Evolutionary conservation across 768 basidiomycete genomes (phyloP), one percentile per base, ranked within the genome.

Genomic region (Suillus alpinus): DNA sequence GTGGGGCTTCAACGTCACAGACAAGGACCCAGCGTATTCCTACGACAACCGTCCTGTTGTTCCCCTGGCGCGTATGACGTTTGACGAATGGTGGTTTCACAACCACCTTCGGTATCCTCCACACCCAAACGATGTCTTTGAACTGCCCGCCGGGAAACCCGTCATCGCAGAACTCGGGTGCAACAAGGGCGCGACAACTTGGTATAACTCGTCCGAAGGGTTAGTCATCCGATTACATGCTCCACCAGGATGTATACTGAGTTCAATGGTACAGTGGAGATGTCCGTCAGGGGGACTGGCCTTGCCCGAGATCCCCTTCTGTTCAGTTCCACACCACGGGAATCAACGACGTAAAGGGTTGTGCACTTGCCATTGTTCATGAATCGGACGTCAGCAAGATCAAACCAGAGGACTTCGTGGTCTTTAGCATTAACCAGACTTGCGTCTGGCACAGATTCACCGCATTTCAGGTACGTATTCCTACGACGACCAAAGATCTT

Each of bases 331-430:
- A 76, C 58, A 73, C 77, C 9, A 70, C 57, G 10, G 68, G 69
- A 14, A 49, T 69, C 12, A 53, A 66, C 41, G 77, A 78, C 59
- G 60, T 74, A 16, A 68, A 66, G 23, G 77, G 77, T 14, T 76
- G 77, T 59, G 78, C 74, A 7, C 69, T 83, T 20, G 76, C 76
- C 18, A 81, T 83, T 52, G 74, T 77, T n/a, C 79, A 81, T 68
- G 73, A 77, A 36, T 71, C 73, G 23, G 72, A 82, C 61, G 67
- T 71, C 20, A 60, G 60, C 20, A 49, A 65, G 6, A 64, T 82
- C 44, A 57, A 75, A 59, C 81, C 79, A 1, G 75, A 75, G 43
- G 80, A 81, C 64, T 73, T 81, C 49, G 68, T 67, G 39, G 63
- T 81, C 55, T 80, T 83, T 67, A 75, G 71, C 47, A 73, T 79